Evolutionary conservation across 2,329 filamentous ascomycete species (phyloP).

Genomic region (Fusarium sp.): DNA sequence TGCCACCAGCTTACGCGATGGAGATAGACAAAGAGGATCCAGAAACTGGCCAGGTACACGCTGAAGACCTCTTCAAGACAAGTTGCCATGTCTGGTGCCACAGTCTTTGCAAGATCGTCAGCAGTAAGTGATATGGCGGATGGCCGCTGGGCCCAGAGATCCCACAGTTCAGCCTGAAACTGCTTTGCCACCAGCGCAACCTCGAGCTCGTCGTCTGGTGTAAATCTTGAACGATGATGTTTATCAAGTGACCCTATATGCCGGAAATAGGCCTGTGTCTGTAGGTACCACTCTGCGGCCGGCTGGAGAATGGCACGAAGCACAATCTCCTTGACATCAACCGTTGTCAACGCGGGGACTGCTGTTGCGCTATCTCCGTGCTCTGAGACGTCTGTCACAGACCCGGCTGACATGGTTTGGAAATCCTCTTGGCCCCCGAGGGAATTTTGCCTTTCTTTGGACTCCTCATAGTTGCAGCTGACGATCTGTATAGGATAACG

Average conservation of each 20-base stretch:
- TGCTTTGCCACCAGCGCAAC: conserved; percentile 9
- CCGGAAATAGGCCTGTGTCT: conserved; percentile 13
- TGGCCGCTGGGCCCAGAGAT: conserved; percentile 16
- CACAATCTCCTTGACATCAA: conserved; percentile 17
- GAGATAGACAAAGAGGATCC: conserved; percentile 23
- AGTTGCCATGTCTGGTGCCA: conserved; percentile 13
- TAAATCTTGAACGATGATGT: conserved; percentile 20
- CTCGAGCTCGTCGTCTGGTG: conserved; percentile 23
- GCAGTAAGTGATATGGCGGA: conserved; percentile 9
- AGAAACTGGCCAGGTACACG: conserved; percentile 22
- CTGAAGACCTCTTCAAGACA: conserved; percentile 19
- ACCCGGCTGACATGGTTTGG: neutral
- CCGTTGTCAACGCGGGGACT: neutral
- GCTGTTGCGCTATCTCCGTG: neutral
- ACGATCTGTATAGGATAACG: conserved; percentile 16
- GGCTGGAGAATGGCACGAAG: conserved; percentile 17
- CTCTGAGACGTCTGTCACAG: conserved; percentile 1
- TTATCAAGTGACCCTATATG: conserved; percentile 21
- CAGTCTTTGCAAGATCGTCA: neutral
- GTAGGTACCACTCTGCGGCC: conserved; percentile 15
- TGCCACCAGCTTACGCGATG: conserved; percentile 23
- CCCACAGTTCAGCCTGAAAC: conserved; percentile 8
- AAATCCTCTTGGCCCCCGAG: neutral
- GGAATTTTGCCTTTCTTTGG: conserved; percentile 1
- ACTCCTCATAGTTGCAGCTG: conserved; percentile 19